Base-by-base conservation (phyloP, 495 filamentous ascomycete species). In the Aspergillus affinis region DNA sequence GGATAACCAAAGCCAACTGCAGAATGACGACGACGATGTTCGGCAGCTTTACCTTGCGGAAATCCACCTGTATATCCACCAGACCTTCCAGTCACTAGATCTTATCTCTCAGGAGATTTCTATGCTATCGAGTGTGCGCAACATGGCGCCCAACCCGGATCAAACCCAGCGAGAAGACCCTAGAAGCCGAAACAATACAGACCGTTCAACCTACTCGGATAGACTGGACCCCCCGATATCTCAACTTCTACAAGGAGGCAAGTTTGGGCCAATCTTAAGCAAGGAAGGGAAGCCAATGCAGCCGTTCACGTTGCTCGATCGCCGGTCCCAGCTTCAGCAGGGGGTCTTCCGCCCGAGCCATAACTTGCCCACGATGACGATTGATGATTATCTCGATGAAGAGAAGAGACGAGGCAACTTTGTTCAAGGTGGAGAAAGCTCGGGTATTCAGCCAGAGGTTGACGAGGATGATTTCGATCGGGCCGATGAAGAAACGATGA, bases 321-420 rank as follows among this genome's bases (percentile, higher is more conserved):
- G 82, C 54, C 84, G 94, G 6, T 84, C 92, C 66, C 83, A 90
- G 63, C 72, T 97, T 46, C 87, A 87, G 55, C 77, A 87, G 50
- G 91, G 93, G 4, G 93, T 98, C 3, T 98, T 98, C 72, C 83
- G 88, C 55, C 85, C 92, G 3, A 90, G 93, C 8, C 94, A 98
- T 71, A 97, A 89, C 72, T 75, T 98, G 47, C 94, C 94, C 9
- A 98, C 95, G 0, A 98, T 98, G 94, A 90, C 85, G 0, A 98
- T 98, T 60, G 95, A 98, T 63, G 94, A 98, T 73, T 98, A 98
- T 69, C 77, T 98, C 17, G 93, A 93, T 50, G 94, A 98, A 75
- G 94, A 98, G 72, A 80, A 86, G 60, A 80, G 83, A 61, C 79
- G 89, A 69, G 95, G 95, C 9, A 91, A 91, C n/a, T 89, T 98